phyloP scores from a whole-genome alignment of 305 asterid species.

The Rubia tinctorum region DNA sequence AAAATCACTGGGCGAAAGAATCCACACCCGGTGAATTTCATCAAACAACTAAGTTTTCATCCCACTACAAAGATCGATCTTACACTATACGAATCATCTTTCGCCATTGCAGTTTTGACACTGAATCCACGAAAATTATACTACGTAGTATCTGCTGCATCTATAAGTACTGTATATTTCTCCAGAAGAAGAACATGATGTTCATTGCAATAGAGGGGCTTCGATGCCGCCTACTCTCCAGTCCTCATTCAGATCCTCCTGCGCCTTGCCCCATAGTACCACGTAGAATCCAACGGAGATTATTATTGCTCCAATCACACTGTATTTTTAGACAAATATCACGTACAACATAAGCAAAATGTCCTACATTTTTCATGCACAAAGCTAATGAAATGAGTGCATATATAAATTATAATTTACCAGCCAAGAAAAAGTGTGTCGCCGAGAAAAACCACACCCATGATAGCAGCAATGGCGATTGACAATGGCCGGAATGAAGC shows the following conservation, averaged over 20 bases:
- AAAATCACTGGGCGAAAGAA: no score
- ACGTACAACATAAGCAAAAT: background rate
- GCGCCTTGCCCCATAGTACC: slow-evolving; percentile 24
- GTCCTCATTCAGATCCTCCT: slow-evolving; percentile 16
- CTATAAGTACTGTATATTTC: no score
- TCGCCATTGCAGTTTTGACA: no score
- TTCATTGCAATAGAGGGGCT: slow-evolving; percentile 16
- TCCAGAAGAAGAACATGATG: no score
- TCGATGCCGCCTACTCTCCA: background rate
- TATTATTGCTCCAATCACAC: slow-evolving; percentile 21
- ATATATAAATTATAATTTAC: background rate
- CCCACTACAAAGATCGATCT: no score
- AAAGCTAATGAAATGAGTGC: no score
- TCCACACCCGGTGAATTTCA: no score
- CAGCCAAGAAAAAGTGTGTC: slow-evolving; percentile 37
- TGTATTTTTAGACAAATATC: background rate
- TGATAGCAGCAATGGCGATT: slow-evolving; percentile 32
- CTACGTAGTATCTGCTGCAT: no score
- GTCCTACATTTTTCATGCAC: no score
- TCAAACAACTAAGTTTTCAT: no score
- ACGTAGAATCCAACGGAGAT: slow-evolving; percentile 20
- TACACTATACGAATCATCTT: no score
- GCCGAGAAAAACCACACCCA: slow-evolving; percentile 37
- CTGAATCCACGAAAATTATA: no score
- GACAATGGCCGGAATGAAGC: slow-evolving; percentile 35